Base-by-base conservation (phyloP, 371 early-diverging fungal genomes). In the Batkoa obscura region DNA sequence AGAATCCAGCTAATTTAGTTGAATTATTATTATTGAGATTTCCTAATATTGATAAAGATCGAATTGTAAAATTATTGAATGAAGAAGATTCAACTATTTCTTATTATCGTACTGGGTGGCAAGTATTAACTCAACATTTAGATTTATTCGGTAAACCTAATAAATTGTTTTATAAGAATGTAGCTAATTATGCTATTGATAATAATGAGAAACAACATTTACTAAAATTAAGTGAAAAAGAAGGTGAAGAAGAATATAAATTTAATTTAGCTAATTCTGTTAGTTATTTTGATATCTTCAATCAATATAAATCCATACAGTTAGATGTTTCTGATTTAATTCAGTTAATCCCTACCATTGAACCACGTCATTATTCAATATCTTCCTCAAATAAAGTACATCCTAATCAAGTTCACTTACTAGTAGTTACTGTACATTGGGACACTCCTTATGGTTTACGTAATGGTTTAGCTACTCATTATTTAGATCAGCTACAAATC, bases 301-400 rank as follows among this genome's bases (percentile, higher is more conserved):
- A 74, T 37, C 87, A 85, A 71, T 91, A 89, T 72, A 72, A 81
- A 1, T 85, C 90, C 32, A 87, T 86, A 41, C 78, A 77, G 50
- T 88, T 88, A 10, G 62, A 80, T 47, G 62, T 88, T 45, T 73
- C 76, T 43, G 75, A 76, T 48, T 71, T 94, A 50, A 73, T 83
- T 15, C 67, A 68, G 47, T 64, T 82, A 58, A 70, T 94, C 56
- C 76, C 91, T 2, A 70, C 76, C 48, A 88, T 92, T 77, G 90
- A 91, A 72, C 90, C 91, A 48, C 83, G 94, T 57, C 92, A 90
- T 62, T 94, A 94, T 76, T 90, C 91, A 17, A 94, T 94, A 62
- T 84, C 94, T 5, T 90, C 91, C 10, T 81, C 87, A 17, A 78
- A 81, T 65, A 80, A 76, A 68, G 77, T 88, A 71, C 84, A 84